Conservation (phyloP, 805 yeast genomes). For the Blastobotrys peoriensis region DNA sequence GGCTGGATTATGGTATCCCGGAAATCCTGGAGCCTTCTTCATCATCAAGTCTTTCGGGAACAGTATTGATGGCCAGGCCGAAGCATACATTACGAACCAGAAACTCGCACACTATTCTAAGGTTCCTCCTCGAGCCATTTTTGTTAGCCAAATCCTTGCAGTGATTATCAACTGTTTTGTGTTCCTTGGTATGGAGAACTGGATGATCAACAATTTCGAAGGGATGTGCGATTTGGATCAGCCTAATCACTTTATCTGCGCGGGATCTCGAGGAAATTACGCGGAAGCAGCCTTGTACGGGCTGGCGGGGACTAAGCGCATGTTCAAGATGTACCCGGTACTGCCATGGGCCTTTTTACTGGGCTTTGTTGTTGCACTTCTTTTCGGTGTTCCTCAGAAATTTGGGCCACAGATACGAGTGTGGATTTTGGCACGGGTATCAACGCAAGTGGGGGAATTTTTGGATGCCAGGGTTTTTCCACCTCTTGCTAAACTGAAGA, state of each 20-base stretch:
- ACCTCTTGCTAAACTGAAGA: too few species aligned
- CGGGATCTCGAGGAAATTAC: slow-evolving; percentile 39
- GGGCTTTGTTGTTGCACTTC: slow-evolving; percentile 33
- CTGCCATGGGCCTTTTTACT: slow-evolving; percentile 42
- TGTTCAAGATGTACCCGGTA: slow-evolving; percentile 36
- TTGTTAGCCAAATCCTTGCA: slow-evolving; percentile 35
- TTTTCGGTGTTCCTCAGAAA: slow-evolving; percentile 20
- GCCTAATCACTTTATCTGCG: slow-evolving; percentile 35
- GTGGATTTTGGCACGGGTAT: background rate
- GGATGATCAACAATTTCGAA: slow-evolving; percentile 30
- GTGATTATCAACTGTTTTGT: slow-evolving; percentile 36
- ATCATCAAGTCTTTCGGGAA: too few species aligned
- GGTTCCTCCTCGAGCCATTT: slow-evolving; percentile 37
- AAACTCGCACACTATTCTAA: slow-evolving; percentile 43
- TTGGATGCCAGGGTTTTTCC: too few species aligned
- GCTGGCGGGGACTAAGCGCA: slow-evolving; percentile 40
- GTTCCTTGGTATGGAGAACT: slow-evolving; percentile 28
- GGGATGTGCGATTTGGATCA: slow-evolving; percentile 39
- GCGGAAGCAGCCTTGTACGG: slow-evolving; percentile 41
- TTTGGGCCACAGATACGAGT: slow-evolving; percentile 20
- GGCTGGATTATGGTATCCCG: slow-evolving; percentile 60
- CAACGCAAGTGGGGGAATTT: background rate
- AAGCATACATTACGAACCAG: slow-evolving; percentile 43
- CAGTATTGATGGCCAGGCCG: slow-evolving; percentile 26
- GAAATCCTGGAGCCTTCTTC: slow-evolving; percentile 51